Percentiles rank a stretch among this genome's conserved stretches.
Evolutionary conservation across 176 grass and related monocot species (phyloP).

Genomic region (Bromus sterilis): DNA sequence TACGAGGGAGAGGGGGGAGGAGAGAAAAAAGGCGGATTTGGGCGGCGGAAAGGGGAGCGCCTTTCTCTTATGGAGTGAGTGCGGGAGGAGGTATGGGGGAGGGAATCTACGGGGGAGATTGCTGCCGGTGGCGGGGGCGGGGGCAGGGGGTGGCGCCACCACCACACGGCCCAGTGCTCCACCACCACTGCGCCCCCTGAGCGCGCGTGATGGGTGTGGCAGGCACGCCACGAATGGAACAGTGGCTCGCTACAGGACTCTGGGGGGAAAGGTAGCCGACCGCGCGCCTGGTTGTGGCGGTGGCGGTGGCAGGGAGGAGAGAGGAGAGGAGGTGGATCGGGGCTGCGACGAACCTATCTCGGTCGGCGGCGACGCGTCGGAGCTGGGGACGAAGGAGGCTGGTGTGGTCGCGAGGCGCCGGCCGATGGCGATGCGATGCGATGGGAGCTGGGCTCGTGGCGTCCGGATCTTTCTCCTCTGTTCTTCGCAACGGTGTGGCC

Average conservation of each 20-base stretch:
- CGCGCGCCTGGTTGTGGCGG: background rate
- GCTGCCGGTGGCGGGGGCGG: background rate
- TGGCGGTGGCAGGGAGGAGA: background rate
- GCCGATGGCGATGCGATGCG: background rate
- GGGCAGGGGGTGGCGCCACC: background rate
- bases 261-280: background rate
- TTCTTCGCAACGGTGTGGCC: background rate
- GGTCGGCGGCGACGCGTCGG: background rate
- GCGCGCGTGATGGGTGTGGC: constrained; percentile 7
- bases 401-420: background rate
- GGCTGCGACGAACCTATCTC: background rate
- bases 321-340: background rate
- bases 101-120: constrained; percentile 37
- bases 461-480: background rate
- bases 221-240: background rate
- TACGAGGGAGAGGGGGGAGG: background rate
- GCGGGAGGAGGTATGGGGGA: background rate
- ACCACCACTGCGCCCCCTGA: background rate
- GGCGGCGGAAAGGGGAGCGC: constrained; percentile 27
- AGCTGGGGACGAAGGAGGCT: background rate
- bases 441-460: background rate
- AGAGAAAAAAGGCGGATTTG: constrained; percentile 29
- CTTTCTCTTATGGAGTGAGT: constrained; percentile 19
- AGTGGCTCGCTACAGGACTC: background rate
- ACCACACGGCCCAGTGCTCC: background rate